Evolutionary conservation across 345 rosid species (phyloP), one percentile per base, ranked within the genome.

Genomic region (Boechera divaricarpa): DNA sequence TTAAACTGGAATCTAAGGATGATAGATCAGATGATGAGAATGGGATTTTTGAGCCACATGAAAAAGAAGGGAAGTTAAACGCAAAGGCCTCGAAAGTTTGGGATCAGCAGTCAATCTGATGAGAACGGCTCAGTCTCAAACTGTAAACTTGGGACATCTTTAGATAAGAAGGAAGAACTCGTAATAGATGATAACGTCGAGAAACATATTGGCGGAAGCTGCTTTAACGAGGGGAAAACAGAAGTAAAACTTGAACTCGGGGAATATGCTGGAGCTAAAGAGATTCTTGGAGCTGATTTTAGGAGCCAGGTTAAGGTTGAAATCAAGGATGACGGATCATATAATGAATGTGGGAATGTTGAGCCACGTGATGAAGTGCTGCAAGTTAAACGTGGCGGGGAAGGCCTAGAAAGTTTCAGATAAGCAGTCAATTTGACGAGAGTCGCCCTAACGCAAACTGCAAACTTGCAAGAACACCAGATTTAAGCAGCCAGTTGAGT

Each of bases 81-180:
- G 70, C 35, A 75, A 72, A 77, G 87, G 67, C 86, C 86, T 16
- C 74, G 44, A 18, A 81, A 85, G 65, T 44, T 39, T 31, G 56
- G 7, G 67, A 53, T 32, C 11, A 58, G 69, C 63, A 49, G 63
- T 54, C 60, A 65, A 38, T 52, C 76, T 72, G 61, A 60, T 67
- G 79, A 3, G 26, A 42, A 9, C 11, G 53, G 51, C 2, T 10
- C 60, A 18, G 33, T 47, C 13, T 51, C 32, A 44, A 33, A 44
- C n/a, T 51, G 41, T 69, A 65, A 59, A 44, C 63, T 49, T 47
- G 77, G 79, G 74, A 75, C 73, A 42, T 81, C 70, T 36, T 10
- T 53, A 24, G 44, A 24, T 53, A 21, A 49, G 16, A 73, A 57
- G 69, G 44, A 55, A 36, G 31, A 47, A 15, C 63, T 61, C 29